Evolutionary conservation across 225 moss, liverwort and hornwort genomes (phyloP), one percentile per base, ranked within the genome.

Genomic region (Asterella californica): DNA sequence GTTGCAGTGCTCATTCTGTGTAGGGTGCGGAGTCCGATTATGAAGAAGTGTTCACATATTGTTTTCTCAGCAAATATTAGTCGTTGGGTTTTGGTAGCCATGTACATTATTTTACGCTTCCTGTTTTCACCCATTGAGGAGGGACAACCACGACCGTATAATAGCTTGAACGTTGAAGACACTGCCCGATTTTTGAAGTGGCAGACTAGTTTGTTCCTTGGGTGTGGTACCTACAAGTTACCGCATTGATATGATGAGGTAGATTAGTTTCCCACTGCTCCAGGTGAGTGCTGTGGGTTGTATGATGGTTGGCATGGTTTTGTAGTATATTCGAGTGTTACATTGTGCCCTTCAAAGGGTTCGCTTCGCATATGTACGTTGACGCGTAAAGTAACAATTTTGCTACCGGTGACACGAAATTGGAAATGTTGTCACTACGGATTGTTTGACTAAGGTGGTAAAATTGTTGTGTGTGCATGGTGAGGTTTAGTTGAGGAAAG

Each of bases 261-360:
- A 74, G 52, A 74, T 53, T 53, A 52, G 50, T 74, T 74, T 54
- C 74, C 52, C 52, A 53, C 32, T 74, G 52, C 52, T 53, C 53
- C 49, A 32, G 32, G 30, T 53, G 74, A 74, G 74, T 15, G 15
- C 30, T 74, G 50, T 52, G 74, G 74, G 74, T 54, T 74, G 74
- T 74, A 74, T 53, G 32, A 74, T 54, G 49, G 50, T 50, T 74
- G 50, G 32, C 52, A 17, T 49, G 32, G 74, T 74, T 73, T 22
- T 70, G 42, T 70, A 45, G 18, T 27, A 71, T 71, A 71, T 24
- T 71, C 47, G n/a, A 47, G 18, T 70, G 71, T 45, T 71, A n/a
- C 42, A 70, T 27, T 25, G 46, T n/a, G n/a, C 71, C 71, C 71
- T 71, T 71, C 25, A 24, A 71, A n/a, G 71, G 71, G 71, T 11